phyloP scores from a whole-genome alignment of 2,329 filamentous ascomycete genomes.

The Curvularia eragrostidis region DNA sequence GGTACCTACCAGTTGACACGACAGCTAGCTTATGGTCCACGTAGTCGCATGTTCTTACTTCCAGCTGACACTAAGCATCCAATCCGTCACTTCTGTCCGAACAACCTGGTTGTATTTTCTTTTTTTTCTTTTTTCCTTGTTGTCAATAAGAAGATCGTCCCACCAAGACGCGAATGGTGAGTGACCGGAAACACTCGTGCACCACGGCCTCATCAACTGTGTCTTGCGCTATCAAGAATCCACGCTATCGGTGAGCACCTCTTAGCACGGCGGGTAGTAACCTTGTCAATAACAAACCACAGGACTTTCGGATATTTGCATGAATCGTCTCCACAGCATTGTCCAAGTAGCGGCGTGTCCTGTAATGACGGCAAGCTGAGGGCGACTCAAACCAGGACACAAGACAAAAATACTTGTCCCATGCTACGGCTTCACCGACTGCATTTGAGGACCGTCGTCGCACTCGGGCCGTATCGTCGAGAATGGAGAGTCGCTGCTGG shows the following conservation, averaged over 20 bases:
- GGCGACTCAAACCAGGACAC: not conserved
- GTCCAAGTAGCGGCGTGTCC: not conserved
- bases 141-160: not conserved
- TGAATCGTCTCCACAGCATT: conserved; percentile 2
- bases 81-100: not conserved
- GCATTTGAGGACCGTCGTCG: conserved; percentile 16
- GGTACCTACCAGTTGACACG: not conserved
- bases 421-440: conserved; percentile 18
- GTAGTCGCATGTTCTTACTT: too few relatives aligned
- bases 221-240: not conserved
- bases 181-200: conserved; percentile 10
- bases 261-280: not conserved
- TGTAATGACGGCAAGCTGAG: not conserved
- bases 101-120: not conserved
- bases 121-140: not conserved
- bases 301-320: not conserved
- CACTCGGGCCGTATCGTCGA: conserved; percentile 21
- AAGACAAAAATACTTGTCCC: not conserved
- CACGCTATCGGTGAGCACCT: not conserved
- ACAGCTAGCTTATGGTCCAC: too few relatives aligned
- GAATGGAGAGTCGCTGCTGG: conserved; percentile 18
- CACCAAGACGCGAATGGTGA: conserved; percentile 6
- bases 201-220: conserved; percentile 8
- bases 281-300: not conserved
- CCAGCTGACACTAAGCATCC: not conserved